Evolutionary conservation across 2,329 filamentous ascomycete species (phyloP).

Genomic region (Aureobasidium sp.): DNA sequence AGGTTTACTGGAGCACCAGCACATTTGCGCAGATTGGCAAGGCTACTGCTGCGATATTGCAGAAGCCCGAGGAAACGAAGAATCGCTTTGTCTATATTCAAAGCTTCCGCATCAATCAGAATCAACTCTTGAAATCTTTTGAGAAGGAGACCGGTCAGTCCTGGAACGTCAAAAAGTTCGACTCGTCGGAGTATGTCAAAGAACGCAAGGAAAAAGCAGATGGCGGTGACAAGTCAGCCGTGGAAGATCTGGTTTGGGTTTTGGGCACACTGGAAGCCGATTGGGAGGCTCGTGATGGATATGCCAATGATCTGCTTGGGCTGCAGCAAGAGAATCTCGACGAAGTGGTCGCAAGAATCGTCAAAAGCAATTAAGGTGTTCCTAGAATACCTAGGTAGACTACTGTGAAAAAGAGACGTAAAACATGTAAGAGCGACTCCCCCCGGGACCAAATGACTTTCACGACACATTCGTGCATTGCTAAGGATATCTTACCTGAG

Average conservation of each 20-base stretch:
- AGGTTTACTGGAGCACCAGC: constrained; percentile 45
- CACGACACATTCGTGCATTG: no score
- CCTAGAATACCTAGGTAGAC: neutral
- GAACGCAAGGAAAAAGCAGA: constrained; percentile 31
- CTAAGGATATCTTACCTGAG: neutral
- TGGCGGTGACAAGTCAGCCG: constrained; percentile 29
- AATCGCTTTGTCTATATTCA: constrained; percentile 55
- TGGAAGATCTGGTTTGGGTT: constrained; percentile 27
- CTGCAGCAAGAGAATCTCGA: constrained; percentile 36
- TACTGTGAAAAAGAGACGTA: neutral
- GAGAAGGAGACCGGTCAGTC: constrained; percentile 48
- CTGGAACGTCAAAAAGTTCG: constrained; percentile 42
- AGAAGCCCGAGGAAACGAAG: constrained; percentile 42
- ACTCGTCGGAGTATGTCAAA: constrained; percentile 27
- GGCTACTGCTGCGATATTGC: constrained; percentile 46
- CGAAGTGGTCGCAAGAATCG: constrained; percentile 27
- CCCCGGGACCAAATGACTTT: no score
- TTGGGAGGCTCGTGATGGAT: constrained; percentile 30
- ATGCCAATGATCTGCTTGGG: constrained; percentile 36
- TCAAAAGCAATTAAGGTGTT: constrained; percentile 15
- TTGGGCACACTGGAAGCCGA: constrained; percentile 27
- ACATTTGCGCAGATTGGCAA: constrained; percentile 47
- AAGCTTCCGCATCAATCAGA: constrained; percentile 52
- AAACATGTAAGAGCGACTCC: no score
- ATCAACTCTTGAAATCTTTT: constrained; percentile 47